Base-by-base conservation (phyloP, 2,329 filamentous ascomycete species). In the Didymellaceae sp. region DNA sequence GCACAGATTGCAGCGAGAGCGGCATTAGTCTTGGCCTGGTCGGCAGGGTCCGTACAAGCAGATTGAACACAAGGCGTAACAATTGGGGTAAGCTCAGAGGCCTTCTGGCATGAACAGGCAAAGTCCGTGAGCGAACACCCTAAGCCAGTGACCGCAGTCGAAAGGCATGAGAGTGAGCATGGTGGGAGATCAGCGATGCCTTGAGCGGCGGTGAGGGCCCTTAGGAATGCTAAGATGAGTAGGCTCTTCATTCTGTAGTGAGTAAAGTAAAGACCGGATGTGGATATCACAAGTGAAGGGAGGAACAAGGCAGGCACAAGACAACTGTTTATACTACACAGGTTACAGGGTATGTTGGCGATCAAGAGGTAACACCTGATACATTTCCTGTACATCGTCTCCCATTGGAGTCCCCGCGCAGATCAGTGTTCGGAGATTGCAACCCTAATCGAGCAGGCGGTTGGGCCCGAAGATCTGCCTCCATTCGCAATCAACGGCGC, bases 41-140 rank as follows among this genome's bases (percentile, higher is more conserved):
- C 75, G 1, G 63, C 48, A 5, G 59, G 9, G 26, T 42, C 37
- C 11, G 59, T 49, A 63, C 77, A 80, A 16, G 69, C 65, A 32
- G 64, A 55, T 63, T 75, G 44, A 18, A 80, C 75, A 50, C 77
- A 80, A 14, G 77, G 76, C 24, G 72, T 74, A 49, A 79, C 62
- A 25, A 61, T 45, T 32, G 57, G 54, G 9, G 75, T 67, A 14
- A 79, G 66, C 18, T 58, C 13, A n/a, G 63, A 56, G 25, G 76
- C 62, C 61, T 77, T 75, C 51, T 68, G 58, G 68, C 78, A 80
- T 56, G 78, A 75, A 66, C 78, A 80, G 21, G 70, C 68, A 54
- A 78, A 79, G 65, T 80, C 76, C 42, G 68, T 73, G 38, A 78
- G 51, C 5, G 42, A 30, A 37, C 68, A 67, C 59, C 76, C 78